Base-by-base conservation (phyloP, 306 rosid genomes). In the Glycine latifolia region DNA sequence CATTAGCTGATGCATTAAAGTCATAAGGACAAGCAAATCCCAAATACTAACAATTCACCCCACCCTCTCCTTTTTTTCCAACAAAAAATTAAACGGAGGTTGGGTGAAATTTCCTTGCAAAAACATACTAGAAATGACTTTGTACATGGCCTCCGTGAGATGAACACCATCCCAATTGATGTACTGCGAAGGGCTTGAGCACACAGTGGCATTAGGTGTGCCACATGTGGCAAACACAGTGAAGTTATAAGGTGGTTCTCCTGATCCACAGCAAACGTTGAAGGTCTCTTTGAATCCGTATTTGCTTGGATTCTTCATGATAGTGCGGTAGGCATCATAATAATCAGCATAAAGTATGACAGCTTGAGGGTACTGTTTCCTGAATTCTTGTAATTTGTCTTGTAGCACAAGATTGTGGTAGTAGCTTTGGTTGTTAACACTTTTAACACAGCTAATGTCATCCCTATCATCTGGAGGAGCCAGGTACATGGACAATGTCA, bases 91-190 rank as follows among this genome's bases (percentile, higher is more conserved):
- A 61, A 93, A 93, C 0, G 94, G 91, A 76, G 98, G 99, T 59
- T 79, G 90, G 65, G 73, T 91, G 26, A 73, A 71, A n/a, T 84
- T 87, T 63, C 99, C 98, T 54, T 83, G 84, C 17, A 95, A 77
- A 77, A 91, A 90, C 99, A 92, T 89, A 39, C 82, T 71, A 59
- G 95, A 79, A 71, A 95, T 82, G 66, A 79, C 93, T 85, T 89
- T 90, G 52, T 95, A 91, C 98, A 95, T 93, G n/a, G 92, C 98
- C 74, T 95, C 99, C 0, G 98, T 95, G 62, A 95, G 90, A 39
- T 95, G 99, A 88, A 95, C 97, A 67, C 98, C 99, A 79, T 95
- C 99, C 99, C 99, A 95, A 33, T 95, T 95, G 37, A 95, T 83
- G 84, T 87, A 93, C 50, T 87, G 89, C 35, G 91, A 77, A 60